Conservation (phyloP, 1,284 basidiomycete genomes). For the Ustilago hordei region DNA sequence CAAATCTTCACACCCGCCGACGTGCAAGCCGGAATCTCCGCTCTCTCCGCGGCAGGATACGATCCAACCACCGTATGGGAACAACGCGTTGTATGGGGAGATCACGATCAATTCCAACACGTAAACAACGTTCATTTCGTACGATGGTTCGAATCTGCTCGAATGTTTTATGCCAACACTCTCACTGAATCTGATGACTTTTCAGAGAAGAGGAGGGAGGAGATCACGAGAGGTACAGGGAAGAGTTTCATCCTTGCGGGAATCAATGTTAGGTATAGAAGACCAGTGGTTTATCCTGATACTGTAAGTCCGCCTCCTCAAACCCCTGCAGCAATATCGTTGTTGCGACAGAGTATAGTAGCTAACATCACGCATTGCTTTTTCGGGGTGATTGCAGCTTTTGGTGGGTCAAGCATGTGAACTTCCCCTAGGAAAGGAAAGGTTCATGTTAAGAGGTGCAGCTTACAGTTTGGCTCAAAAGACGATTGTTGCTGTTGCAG, state of each 20-base stretch:
- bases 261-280: conserved; percentile 59
- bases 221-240: conserved; percentile 50
- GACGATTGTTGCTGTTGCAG: conserved; percentile 51
- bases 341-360: not conserved
- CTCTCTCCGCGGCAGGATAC: conserved; percentile 18
- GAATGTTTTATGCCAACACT: conserved; percentile 53
- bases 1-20: conserved; percentile 10
- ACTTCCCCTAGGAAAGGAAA: conserved; percentile 46
- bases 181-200: conserved; percentile 9
- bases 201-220: conserved; percentile 22
- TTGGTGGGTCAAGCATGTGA: conserved; percentile 51
- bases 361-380: not conserved
- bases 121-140: conserved; percentile 66
- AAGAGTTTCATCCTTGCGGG: conserved; percentile 58
- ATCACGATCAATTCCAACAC: conserved; percentile 61
- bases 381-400: conserved; percentile 20
- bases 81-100: conserved; percentile 57
- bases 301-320: conserved; percentile 25
- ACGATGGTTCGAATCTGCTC: conserved; percentile 58
- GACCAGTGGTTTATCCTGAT: conserved; percentile 58
- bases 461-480: conserved; percentile 52
- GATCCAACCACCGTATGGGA: conserved; percentile 34
- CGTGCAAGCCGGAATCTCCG: conserved; percentile 16
- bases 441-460: conserved; percentile 47
- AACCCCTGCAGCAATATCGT: not conserved